Evolutionary conservation across 176 grass and related monocot genomes (phyloP).

Genomic region (Phragmites australis): DNA sequence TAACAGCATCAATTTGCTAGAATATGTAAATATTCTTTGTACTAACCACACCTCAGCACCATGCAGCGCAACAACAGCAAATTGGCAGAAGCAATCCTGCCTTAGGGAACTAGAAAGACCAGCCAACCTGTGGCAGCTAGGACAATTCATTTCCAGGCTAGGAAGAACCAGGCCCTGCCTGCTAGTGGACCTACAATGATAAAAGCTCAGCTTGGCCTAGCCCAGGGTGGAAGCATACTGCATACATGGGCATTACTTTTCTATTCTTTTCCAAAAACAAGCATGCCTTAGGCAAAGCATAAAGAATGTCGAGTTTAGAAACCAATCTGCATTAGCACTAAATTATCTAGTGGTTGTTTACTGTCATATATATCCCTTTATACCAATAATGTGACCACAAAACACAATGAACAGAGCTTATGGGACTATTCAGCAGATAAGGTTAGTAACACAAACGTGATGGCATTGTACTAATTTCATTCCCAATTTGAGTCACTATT

Average conservation of each 20-base stretch:
- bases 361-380: not conserved
- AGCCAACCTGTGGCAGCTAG: conserved; percentile 4
- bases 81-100: not conserved
- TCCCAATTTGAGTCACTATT: not conserved
- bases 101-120: not conserved
- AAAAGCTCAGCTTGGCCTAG: not conserved
- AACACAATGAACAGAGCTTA: not conserved
- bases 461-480: conserved; percentile 12
- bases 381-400: not conserved
- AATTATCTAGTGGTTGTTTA: conserved; percentile 3
- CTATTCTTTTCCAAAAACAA: conserved; percentile 21
- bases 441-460: conserved; percentile 11
- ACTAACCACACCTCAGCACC: not conserved
- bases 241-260: conserved; percentile 2
- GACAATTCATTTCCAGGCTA: not conserved
- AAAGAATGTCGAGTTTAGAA: not conserved
- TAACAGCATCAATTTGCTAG: not conserved
- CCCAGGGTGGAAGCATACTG: not conserved
- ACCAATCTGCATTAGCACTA: not conserved
- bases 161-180: conserved; percentile 13
- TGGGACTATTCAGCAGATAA: conserved; percentile 1
- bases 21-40: conserved; percentile 23
- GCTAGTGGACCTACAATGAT: conserved; percentile 9
- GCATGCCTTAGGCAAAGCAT: not conserved
- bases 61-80: not conserved